These are phyloP conservation scores for Ilex asprella DNA, from an alignment of 257 asterid species.

Conservation along the genomic window DNA sequence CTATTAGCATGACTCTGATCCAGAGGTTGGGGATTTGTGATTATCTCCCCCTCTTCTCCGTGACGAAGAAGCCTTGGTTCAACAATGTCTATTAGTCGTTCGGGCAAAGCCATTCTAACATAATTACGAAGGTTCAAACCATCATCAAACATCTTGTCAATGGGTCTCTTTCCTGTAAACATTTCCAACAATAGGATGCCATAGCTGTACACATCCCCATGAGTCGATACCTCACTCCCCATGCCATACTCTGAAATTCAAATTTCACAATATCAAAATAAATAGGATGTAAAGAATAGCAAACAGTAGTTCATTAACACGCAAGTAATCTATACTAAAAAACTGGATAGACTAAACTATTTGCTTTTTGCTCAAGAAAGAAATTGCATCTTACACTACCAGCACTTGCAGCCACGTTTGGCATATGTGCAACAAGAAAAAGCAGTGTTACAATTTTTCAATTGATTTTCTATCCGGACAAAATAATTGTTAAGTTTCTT, in stretches of 20 bases:
- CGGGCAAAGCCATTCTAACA: conserved; percentile 1
- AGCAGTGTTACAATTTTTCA: too few species aligned
- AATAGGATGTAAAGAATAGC: too few species aligned
- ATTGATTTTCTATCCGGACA: too few species aligned
- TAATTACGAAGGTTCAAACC: conserved; percentile 1
- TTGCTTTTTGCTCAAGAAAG: too few species aligned
- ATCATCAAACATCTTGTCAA: neutral
- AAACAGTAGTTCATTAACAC: too few species aligned
- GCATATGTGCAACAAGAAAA: too few species aligned
- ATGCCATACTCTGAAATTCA: conserved; percentile 10
- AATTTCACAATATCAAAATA: neutral
- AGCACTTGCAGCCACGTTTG: too few species aligned
- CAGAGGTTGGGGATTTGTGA: too few species aligned
- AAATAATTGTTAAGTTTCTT: too few species aligned
- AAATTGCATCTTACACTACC: too few species aligned
- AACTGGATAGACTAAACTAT: too few species aligned
- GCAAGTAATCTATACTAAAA: too few species aligned
- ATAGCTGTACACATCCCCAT: conserved; percentile 15
- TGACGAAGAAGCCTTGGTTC: neutral
- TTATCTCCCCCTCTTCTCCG: neutral
- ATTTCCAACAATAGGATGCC: conserved; percentile 16
- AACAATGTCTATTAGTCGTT: neutral
- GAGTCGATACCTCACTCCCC: conserved; percentile 12
- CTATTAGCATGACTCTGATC: neutral
- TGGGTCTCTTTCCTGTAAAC: conserved; percentile 16